phyloP scores from a whole-genome alignment of 2,329 filamentous ascomycete genomes.

The Hypoxylon sp. region DNA sequence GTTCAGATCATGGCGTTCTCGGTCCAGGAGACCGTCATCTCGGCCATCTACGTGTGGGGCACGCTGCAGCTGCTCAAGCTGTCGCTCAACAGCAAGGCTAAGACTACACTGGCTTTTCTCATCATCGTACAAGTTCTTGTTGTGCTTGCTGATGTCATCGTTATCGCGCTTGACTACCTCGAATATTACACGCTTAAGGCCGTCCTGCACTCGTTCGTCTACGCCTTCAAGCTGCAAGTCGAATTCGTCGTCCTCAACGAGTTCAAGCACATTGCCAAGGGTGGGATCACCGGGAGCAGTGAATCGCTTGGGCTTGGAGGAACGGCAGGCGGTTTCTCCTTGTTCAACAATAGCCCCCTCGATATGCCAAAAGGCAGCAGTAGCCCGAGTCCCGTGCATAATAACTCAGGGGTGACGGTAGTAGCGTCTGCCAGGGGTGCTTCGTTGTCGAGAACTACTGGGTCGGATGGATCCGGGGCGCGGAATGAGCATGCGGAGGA shows the following conservation, averaged over 20 bases:
- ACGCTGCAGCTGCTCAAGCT: constrained; percentile 34
- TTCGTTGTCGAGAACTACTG: constrained; percentile 14
- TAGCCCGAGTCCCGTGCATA: constrained; percentile 4
- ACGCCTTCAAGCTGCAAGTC: constrained; percentile 39
- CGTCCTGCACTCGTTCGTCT: constrained; percentile 38
- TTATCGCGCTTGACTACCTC: constrained; percentile 37
- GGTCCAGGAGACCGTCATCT: constrained; percentile 33
- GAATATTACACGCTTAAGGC: constrained; percentile 39
- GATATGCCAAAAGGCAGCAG: constrained; percentile 24
- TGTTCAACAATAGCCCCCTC: constrained; percentile 15
- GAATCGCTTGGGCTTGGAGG: constrained; percentile 3
- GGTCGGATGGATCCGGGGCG: constrained; percentile 5
- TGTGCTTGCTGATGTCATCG: constrained; percentile 33
- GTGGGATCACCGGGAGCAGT: constrained; percentile 26
- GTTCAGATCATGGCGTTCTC: constrained; percentile 35
- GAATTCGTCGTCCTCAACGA: constrained; percentile 41
- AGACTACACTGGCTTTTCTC: constrained; percentile 31
- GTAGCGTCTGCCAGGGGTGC: constrained; percentile 16
- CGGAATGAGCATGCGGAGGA: constrained; percentile 22
- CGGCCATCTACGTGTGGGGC: constrained; percentile 35
- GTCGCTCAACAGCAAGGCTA: constrained; percentile 31
- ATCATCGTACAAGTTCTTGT: constrained; percentile 37
- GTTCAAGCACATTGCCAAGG: constrained; percentile 36
- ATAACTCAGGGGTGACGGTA: constrained; percentile 31
- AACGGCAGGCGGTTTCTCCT: background rate